These are phyloP conservation scores for Capsella bursapastoris DNA, from an alignment of 345 rosid genomes.

Conservation along the genomic window DNA sequence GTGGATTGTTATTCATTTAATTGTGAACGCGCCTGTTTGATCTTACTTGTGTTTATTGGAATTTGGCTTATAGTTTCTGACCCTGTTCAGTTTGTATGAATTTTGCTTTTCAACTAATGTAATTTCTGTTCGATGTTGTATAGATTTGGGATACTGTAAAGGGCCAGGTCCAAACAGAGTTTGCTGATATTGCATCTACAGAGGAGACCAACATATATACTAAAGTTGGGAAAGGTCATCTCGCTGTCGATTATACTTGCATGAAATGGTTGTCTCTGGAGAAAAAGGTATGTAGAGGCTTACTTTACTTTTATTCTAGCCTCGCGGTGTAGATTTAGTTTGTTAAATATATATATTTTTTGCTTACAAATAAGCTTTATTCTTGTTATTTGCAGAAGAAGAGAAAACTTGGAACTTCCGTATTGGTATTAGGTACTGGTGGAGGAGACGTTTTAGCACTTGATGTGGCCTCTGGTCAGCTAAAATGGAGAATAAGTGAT, in stretches of 20 bases:
- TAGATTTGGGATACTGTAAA: conserved; percentile 81
- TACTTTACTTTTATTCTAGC: neutral
- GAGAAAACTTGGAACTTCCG: conserved; percentile 71
- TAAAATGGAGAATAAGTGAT: conserved; percentile 82
- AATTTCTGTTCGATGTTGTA: conserved; percentile 7
- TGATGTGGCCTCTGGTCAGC: conserved; percentile 88
- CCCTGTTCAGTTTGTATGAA: neutral
- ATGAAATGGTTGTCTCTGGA: conserved; percentile 79
- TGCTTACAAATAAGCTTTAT: neutral
- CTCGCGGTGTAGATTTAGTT: neutral
- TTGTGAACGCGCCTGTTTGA: neutral
- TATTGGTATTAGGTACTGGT: conserved; percentile 81
- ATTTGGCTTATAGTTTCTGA: neutral
- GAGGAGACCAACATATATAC: conserved; percentile 47
- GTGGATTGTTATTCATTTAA: neutral
- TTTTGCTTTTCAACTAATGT: conserved; percentile 5
- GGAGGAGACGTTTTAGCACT: conserved; percentile 95
- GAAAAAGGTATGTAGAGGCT: conserved; percentile 50
- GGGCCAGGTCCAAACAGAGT: conserved; percentile 79
- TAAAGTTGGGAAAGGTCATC: conserved; percentile 65
- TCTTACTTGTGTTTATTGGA: neutral
- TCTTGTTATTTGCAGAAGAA: conserved; percentile 60
- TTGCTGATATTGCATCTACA: conserved; percentile 65
- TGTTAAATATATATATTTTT: neutral
- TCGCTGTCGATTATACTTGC: conserved; percentile 77